Evolutionary conservation across 148 eudicot genomes (phyloP).

Genomic region (Diospyros lotus): DNA sequence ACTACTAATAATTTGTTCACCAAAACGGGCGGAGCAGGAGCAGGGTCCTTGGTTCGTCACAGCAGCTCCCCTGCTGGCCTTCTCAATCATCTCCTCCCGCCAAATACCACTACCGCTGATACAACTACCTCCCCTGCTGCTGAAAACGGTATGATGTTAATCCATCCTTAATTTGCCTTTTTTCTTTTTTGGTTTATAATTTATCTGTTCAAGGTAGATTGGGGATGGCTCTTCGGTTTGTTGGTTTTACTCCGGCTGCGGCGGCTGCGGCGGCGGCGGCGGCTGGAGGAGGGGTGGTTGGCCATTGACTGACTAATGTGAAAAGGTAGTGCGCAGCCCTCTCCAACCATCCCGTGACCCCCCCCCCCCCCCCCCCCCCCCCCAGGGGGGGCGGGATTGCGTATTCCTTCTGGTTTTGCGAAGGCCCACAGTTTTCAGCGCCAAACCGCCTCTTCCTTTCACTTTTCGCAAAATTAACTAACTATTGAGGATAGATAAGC

Average conservation of each 20-base stretch:
- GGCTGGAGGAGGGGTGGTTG: too few species aligned
- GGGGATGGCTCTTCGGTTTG: neutral
- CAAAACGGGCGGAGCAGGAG: conserved; percentile 3
- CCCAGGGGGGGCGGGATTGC: too few species aligned
- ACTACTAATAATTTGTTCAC: neutral
- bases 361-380: too few species aligned
- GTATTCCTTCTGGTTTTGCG: too few species aligned
- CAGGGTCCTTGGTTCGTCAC: conserved; percentile 32
- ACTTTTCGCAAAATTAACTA: too few species aligned
- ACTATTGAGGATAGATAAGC: too few species aligned
- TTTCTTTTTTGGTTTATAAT: neutral
- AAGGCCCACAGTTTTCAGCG: too few species aligned
- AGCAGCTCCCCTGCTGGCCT: conserved; percentile 66
- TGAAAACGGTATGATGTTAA: conserved; percentile 30
- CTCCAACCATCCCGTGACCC: neutral
- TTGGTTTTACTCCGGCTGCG: too few species aligned
- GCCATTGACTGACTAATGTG: too few species aligned
- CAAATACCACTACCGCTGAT: neutral
- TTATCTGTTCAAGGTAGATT: neutral
- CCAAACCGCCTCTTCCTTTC: too few species aligned
- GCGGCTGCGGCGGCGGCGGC: too few species aligned
- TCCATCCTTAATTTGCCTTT: neutral
- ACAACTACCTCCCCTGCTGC: conserved; percentile 13
- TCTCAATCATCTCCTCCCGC: conserved; percentile 29
- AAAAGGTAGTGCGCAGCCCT: neutral